Percentiles rank a stretch among this genome's conserved stretches.
Conservation (phyloP, 352 stramenopile genomes). For the Aphanomyces euteiches region DNA sequence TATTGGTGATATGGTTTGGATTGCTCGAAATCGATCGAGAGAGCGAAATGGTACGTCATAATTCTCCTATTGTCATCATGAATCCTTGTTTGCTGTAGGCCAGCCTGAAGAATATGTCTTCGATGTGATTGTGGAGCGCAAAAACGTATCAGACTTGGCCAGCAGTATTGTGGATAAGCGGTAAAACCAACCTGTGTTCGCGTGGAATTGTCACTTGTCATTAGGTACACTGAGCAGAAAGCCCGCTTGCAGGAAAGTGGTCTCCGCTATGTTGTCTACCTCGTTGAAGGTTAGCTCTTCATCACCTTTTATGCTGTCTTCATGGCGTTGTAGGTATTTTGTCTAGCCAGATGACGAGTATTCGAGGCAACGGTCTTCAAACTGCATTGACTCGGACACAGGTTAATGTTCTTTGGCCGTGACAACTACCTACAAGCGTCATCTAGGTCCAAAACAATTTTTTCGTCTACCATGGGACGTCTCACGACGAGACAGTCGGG, state of each 20-base stretch:
- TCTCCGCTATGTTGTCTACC: slow-evolving; percentile 75
- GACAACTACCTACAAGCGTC: not conserved
- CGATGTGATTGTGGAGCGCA: slow-evolving; percentile 81
- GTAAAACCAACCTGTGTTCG: not conserved
- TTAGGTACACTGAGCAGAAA: slow-evolving; percentile 75
- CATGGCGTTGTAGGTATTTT: slow-evolving; percentile 38
- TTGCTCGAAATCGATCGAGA: slow-evolving; percentile 38
- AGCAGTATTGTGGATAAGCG: slow-evolving; percentile 79
- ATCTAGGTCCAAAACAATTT: slow-evolving; percentile 66
- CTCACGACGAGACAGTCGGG: slow-evolving; percentile 68
- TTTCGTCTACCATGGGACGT: slow-evolving; percentile 73
- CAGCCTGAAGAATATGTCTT: slow-evolving; percentile 57
- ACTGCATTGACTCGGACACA: slow-evolving; percentile 76
- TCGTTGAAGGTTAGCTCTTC: slow-evolving; percentile 52
- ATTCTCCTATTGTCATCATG: not conserved
- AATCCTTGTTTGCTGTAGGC: slow-evolving; percentile 14
- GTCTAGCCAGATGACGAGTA: slow-evolving; percentile 53
- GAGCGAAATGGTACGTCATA: not conserved
- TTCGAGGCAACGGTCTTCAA: slow-evolving; percentile 53
- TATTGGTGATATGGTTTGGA: slow-evolving; percentile 77
- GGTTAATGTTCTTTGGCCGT: not conserved
- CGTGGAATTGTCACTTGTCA: slow-evolving; percentile 3
- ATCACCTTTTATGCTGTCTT: not conserved
- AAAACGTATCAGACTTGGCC: slow-evolving; percentile 73
- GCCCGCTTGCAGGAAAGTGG: slow-evolving; percentile 56